Base-by-base conservation (phyloP, 148 eudicot genomes). In the Diospyros kaki region DNA sequence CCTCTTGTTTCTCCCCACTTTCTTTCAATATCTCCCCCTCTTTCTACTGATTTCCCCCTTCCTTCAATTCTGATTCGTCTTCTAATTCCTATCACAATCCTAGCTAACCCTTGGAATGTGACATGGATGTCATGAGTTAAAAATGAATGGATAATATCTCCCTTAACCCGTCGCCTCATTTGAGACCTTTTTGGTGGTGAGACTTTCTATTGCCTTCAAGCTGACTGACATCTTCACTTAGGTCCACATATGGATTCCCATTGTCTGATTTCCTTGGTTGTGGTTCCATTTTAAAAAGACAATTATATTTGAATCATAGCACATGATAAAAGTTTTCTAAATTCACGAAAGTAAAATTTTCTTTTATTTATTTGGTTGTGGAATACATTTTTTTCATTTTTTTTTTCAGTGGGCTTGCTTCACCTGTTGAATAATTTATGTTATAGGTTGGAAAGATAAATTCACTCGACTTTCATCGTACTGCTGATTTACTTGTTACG, bases 391-490 rank as follows among this genome's bases (percentile, higher is more conserved):
- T 6, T 62, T n/a, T 28, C 4, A 5, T 17, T 39, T n/a, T 44
- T 64, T n/a, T 46, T 2, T 38, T 2, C 40, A 42, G 28, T 7
- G 18, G 46, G 51, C 51, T 69, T 52, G 12, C 39, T 75, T 54
- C n/a, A 41, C 10, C 56, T 52, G 7, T 75, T 58, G n/a, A 40
- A 48, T 69, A 40, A n/a, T 73, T 28, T 5, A 69, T 77, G 75
- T 80, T 77, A 58, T 83, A 95, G 99, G 98, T 79, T 77, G 99
- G 91, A 66, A 88, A 91, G 81, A 91, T 95, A 80, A 93, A 89
- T 78, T 87, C 96, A 70, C 77, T 95, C 76, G 99, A 95, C 84
- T 95, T 95, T 80, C 99, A 95, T 71, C 90, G 99, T 43, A 87
- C 96, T 53, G 83, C 77, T 71, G 99, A 95, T 88, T 84, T 95